phyloP scores from a whole-genome alignment of 371 early-diverging fungal species.

The Lichtheimia ramosa region DNA sequence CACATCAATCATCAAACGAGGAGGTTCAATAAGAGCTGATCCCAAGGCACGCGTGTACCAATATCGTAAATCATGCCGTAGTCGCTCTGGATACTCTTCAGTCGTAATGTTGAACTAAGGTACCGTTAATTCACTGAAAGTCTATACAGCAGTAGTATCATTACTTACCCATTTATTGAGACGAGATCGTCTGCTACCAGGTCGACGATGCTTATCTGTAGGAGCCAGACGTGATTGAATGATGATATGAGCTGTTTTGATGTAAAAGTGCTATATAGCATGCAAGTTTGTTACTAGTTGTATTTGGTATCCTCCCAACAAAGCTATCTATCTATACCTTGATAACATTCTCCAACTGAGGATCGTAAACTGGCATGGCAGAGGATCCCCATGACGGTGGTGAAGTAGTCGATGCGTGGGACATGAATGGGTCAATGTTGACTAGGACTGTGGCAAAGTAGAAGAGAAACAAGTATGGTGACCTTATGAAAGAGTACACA shows the following conservation, averaged over 20 bases:
- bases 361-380: background rate
- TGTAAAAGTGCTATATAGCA: slow-evolving; percentile 55
- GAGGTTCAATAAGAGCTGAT: slow-evolving; percentile 43
- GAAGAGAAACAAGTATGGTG: too few species aligned
- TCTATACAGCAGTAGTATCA: background rate
- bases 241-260: slow-evolving; percentile 63
- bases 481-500: too few species aligned
- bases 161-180: slow-evolving; percentile 14
- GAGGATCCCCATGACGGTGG: too few species aligned
- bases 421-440: too few species aligned
- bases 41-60: slow-evolving; percentile 49
- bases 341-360: background rate
- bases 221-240: slow-evolving; percentile 39
- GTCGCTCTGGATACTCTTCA: slow-evolving; percentile 64
- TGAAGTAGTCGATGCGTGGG: too few species aligned
- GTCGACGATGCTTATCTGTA: background rate
- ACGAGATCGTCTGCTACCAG: background rate
- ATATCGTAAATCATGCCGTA: slow-evolving; percentile 61
- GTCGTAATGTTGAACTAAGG: slow-evolving; percentile 77
- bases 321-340: background rate
- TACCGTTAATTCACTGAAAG: background rate
- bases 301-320: background rate
- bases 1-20: slow-evolving; percentile 72
- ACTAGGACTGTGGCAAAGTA: too few species aligned
- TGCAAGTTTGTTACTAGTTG: background rate